phyloP scores from a whole-genome alignment of 2,329 filamentous ascomycete genomes.

The Fusarium algeriense region DNA sequence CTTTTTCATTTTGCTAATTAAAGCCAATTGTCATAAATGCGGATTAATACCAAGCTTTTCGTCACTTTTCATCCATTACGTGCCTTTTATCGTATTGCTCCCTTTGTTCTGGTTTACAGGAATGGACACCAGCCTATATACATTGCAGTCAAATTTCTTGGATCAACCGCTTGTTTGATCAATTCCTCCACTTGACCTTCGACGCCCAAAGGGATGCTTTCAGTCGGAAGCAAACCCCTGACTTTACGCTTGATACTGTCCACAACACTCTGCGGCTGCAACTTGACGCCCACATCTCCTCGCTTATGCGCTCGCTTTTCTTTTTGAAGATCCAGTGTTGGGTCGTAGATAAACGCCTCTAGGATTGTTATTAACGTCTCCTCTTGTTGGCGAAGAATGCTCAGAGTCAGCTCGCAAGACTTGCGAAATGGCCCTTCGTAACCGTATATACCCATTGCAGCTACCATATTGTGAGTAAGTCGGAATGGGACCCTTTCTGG shows the following conservation, averaged over 20 bases:
- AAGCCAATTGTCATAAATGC: not conserved
- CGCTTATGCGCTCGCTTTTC: slow-evolving; percentile 65
- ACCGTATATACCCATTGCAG: slow-evolving; percentile 95
- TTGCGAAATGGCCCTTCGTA: slow-evolving; percentile 94
- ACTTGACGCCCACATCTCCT: slow-evolving; percentile 58
- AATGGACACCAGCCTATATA: slow-evolving; percentile 92
- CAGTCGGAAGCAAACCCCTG: slow-evolving; percentile 82
- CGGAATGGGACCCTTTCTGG: slow-evolving; percentile 96
- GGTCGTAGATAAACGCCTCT: slow-evolving; percentile 97
- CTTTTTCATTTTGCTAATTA: not conserved
- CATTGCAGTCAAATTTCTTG: slow-evolving; percentile 87
- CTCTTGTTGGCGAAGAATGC: slow-evolving; percentile 87
- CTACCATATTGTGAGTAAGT: slow-evolving; percentile 97
- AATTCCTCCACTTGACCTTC: slow-evolving; percentile 98
- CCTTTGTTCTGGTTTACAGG: slow-evolving; percentile 48
- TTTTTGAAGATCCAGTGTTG: slow-evolving; percentile 88
- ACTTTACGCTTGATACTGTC: slow-evolving; percentile 91
- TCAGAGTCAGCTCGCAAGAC: slow-evolving; percentile 88
- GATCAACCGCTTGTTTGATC: slow-evolving; percentile 86
- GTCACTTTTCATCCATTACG: not conserved
- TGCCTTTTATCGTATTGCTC: not conserved
- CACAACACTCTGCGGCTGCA: slow-evolving; percentile 79
- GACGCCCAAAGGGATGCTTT: slow-evolving; percentile 92
- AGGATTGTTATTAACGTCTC: slow-evolving; percentile 98
- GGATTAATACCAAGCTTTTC: not conserved